phyloP scores from a whole-genome alignment of 1,284 basidiomycete species.

The Schizopora paradoxa region DNA sequence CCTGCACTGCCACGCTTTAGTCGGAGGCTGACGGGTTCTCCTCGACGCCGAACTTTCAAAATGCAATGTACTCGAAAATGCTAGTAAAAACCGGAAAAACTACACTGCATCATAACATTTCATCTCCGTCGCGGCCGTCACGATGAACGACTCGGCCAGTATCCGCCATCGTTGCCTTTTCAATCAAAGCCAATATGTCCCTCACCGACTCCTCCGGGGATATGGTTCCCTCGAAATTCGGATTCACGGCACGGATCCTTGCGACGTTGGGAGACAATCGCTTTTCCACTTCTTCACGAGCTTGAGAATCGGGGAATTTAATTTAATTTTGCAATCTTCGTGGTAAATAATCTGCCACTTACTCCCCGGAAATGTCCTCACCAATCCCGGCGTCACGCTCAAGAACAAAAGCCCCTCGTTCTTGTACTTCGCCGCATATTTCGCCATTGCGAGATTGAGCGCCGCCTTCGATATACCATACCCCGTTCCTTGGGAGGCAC shows the following conservation, averaged over 20 bases:
- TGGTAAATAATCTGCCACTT: not conserved
- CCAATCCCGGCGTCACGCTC: slow-evolving; percentile 20
- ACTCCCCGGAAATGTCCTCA: slow-evolving; percentile 16
- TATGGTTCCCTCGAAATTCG: slow-evolving; percentile 30
- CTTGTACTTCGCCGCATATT: slow-evolving; percentile 19
- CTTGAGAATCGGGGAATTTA: no score
- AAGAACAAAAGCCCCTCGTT: slow-evolving; percentile 28
- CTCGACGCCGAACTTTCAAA: no score
- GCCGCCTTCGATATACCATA: slow-evolving; percentile 20
- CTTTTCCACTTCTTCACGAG: not conserved
- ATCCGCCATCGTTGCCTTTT: slow-evolving; percentile 25
- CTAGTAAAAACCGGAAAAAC: no score
- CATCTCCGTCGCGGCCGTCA: slow-evolving; percentile 20
- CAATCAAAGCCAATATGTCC: slow-evolving; percentile 28
- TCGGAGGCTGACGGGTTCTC: no score
- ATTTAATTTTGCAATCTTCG: slow-evolving; percentile 18
- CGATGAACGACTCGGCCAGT: slow-evolving; percentile 34
- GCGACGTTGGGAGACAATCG: slow-evolving; percentile 6
- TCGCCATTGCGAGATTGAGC: slow-evolving; percentile 20
- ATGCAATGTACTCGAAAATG: no score
- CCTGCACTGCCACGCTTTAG: no score
- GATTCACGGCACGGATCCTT: slow-evolving; percentile 21
- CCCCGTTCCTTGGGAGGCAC: slow-evolving; percentile 1
- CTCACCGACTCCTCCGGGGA: slow-evolving; percentile 30
- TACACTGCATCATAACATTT: no score